Percentiles rank a stretch among this genome's conserved stretches.
phyloP scores from a whole-genome alignment of 345 rosid species.

The Syzygium jambos region DNA sequence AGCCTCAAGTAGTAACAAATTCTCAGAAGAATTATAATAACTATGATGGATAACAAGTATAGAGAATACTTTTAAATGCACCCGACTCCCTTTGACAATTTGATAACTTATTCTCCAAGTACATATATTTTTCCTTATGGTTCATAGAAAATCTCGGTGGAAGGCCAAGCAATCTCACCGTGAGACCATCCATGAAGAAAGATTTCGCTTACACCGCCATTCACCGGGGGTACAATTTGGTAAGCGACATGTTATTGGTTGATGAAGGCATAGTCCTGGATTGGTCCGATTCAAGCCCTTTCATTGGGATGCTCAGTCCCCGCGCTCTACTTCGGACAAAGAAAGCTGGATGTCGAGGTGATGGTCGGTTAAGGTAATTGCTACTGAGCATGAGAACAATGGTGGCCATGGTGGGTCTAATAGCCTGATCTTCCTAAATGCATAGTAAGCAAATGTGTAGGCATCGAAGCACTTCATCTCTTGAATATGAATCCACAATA shows the following conservation, averaged over 20 bases:
- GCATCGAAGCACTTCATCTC: slow-evolving; percentile 16
- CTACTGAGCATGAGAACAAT: slow-evolving; percentile 14
- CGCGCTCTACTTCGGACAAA: neutral
- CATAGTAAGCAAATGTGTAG: slow-evolving; percentile 20
- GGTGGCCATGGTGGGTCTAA: slow-evolving; percentile 17
- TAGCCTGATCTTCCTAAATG: slow-evolving; percentile 14
- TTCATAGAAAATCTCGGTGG: neutral
- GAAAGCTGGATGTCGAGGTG: slow-evolving; percentile 10
- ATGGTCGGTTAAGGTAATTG: neutral
- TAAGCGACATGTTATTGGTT: slow-evolving; percentile 23
- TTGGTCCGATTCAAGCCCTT: neutral
- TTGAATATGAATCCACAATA: neutral
- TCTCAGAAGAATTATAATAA: neutral
- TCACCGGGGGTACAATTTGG: slow-evolving; percentile 27
- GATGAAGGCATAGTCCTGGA: slow-evolving; percentile 12
- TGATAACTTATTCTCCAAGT: neutral
- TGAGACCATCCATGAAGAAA: neutral
- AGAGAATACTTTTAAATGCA: neutral
- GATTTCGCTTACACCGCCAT: neutral
- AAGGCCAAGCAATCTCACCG: neutral
- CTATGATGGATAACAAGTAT: neutral
- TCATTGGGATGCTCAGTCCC: neutral
- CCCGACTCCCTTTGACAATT: neutral
- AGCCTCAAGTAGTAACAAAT: no score
- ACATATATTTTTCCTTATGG: no score